Evolutionary conservation across 495 filamentous ascomycete genomes (phyloP), one percentile per base, ranked within the genome.

Genomic region (Collariella sp.): DNA sequence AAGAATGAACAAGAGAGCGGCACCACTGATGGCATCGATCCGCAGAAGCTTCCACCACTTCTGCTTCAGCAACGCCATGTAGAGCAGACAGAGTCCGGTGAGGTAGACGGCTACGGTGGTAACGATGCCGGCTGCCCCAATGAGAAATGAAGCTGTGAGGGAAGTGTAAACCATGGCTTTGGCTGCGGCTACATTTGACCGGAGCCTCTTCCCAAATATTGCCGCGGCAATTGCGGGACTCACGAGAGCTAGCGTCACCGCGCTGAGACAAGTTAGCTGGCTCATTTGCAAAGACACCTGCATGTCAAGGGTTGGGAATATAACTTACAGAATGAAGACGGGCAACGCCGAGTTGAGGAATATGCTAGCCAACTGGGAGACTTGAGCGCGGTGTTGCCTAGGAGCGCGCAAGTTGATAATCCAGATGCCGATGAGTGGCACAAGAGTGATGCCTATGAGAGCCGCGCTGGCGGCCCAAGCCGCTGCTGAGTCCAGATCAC

Each of bases 11-110:
- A 56, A 7, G 15, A 56, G 0, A 12, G 22, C 53, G 5, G 24
- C 31, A 0, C 38, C 53, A 29, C 38, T 18, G 1, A 40, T 9
- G 9, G 53, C 18, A 35, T 56, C 53, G 7, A 56, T 2, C 20
- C 31, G 31, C 19, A 56, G 1, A 4, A 31, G 10, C 1, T 33
- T 41, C 53, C 53, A 56, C 53, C 53, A 56, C 46, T 44, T 42
- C 20, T 35, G 18, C 24, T 22, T 41, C 0, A 16, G 20, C 24
- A 56, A 4, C 18, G 22, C 53, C 36, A 56, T 2, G 18, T 56
- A 56, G 5, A 43, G 23, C 2, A 43, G 45, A 15, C 13, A 46
- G 15, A 48, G 3, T 0, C 22, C 31, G 12, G 20, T 13, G 40
- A 56, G 22, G 39, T 56, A 50, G 9, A 41, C 16, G 0, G 53